A percentile compares a stretch with the other conserved stretches of the same genome.
Conservation (phyloP, 306 rosid species). For the Cyclanthera cordifolia region DNA sequence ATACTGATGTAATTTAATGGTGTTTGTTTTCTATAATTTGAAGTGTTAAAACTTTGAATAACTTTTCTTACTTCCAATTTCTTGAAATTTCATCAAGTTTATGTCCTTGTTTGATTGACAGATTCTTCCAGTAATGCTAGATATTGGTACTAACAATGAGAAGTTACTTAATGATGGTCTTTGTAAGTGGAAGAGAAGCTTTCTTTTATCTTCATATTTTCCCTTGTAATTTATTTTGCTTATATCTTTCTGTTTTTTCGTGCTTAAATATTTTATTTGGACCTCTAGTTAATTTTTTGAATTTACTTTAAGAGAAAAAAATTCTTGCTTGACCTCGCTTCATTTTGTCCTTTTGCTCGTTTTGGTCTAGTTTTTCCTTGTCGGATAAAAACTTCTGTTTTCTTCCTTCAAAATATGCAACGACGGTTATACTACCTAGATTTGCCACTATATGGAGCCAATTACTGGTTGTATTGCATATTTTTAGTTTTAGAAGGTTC, state of each 20-base stretch:
- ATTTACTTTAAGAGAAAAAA: neutral
- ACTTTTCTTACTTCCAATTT: neutral
- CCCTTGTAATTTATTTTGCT: neutral
- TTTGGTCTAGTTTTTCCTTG: neutral
- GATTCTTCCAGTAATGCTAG: slow-evolving; percentile 97
- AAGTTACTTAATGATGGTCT: slow-evolving; percentile 80
- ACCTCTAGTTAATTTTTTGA: neutral
- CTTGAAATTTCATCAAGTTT: slow-evolving; percentile 7
- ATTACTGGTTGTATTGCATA: neutral
- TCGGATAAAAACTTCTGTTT: neutral
- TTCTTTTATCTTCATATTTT: slow-evolving; percentile 8
- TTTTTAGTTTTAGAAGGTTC: neutral
- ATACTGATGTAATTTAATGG: neutral
- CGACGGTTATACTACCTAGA: neutral
- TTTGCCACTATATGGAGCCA: neutral
- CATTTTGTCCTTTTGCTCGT: neutral
- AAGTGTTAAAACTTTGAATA: neutral
- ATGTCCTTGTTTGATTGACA: slow-evolving; percentile 26
- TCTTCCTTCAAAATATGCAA: neutral
- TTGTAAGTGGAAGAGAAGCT: slow-evolving; percentile 47
- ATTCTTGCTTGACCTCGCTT: neutral
- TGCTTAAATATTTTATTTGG: neutral
- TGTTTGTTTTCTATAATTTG: neutral
- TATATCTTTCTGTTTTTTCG: neutral
- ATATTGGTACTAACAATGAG: slow-evolving; percentile 92